These are phyloP conservation scores for Venturia pyrina DNA, from an alignment of 2,329 filamentous ascomycete genomes.

Conservation along the genomic window DNA sequence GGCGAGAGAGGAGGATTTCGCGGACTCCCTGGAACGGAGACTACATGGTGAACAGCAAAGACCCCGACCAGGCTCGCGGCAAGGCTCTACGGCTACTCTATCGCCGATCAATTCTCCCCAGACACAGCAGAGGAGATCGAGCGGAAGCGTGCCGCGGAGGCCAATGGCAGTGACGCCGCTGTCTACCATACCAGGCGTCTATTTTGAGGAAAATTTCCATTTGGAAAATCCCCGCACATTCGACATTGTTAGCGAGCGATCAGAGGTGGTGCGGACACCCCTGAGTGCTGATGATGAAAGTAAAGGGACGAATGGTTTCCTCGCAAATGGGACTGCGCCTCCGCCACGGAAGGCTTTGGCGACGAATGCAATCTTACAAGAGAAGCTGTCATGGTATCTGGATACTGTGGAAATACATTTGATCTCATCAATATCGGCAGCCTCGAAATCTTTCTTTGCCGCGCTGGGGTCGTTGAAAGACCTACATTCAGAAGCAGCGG, in stretches of 20 bases:
- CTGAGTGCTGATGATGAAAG: conserved; percentile 45
- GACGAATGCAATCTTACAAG: conserved; percentile 93
- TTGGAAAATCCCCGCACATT: conserved; percentile 94
- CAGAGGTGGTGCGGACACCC: conserved; percentile 76
- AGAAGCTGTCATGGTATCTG: conserved; percentile 99
- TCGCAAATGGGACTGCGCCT: conserved; percentile 42
- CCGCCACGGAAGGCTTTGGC: conserved; percentile 69
- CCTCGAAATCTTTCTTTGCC: conserved; percentile 92
- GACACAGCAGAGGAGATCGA: conserved; percentile 36
- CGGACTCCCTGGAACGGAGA: conserved; percentile 36
- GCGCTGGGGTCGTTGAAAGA: conserved; percentile 85
- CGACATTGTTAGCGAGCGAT: conserved; percentile 90
- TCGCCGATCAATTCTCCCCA: conserved; percentile 41
- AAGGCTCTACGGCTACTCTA: conserved; percentile 31
- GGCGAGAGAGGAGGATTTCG: conserved; percentile 38
- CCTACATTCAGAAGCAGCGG: conserved; percentile 81
- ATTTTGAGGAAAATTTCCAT: conserved; percentile 91
- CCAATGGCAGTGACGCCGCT: conserved; percentile 71
- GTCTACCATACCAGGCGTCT: conserved; percentile 84
- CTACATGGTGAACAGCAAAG: conserved; percentile 26
- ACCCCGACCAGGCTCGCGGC: conserved; percentile 24
- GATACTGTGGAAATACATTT: conserved; percentile 96
- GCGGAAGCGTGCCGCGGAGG: conserved; percentile 43
- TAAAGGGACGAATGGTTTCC: conserved; percentile 43
- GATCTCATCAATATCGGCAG: conserved; percentile 90